phyloP scores from a whole-genome alignment of 768 basidiomycete genomes.

The Termitomyces bulborhizus region DNA sequence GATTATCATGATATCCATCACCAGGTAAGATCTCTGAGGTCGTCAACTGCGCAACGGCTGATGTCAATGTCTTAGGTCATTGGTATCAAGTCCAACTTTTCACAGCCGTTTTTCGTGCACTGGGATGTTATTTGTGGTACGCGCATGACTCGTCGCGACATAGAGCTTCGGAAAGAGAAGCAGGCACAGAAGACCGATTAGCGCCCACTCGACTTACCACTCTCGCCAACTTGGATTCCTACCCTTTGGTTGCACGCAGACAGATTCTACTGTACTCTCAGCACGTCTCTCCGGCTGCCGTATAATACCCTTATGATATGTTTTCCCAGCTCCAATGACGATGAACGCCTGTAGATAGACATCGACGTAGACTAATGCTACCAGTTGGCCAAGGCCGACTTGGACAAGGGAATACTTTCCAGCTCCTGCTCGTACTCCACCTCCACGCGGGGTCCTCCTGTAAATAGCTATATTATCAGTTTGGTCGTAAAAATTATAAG shows the following conservation, averaged over 20 bases:
- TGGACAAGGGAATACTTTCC: conserved; percentile 55
- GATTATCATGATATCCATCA: conserved; percentile 99
- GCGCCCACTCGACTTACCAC: background rate
- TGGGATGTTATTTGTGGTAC: conserved; percentile 89
- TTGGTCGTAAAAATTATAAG: background rate
- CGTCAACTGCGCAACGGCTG: background rate
- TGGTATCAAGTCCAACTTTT: conserved; percentile 94
- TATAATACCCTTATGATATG: conserved; percentile 9
- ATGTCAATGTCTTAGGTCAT: conserved; percentile 35
- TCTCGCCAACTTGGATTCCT: background rate
- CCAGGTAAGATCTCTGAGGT: conserved; percentile 46
- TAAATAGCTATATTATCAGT: background rate
- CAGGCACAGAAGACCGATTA: conserved; percentile 23
- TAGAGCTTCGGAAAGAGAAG: conserved; percentile 44
- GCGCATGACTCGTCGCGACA: conserved; percentile 67
- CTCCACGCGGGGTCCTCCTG: conserved; percentile 79
- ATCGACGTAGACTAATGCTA: conserved; percentile 19
- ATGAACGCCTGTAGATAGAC: background rate
- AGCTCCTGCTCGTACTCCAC: conserved; percentile 96
- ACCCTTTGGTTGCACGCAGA: background rate
- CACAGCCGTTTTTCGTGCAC: conserved; percentile 94
- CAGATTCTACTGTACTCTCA: background rate
- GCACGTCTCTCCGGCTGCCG: background rate
- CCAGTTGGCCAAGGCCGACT: conserved; percentile 48
- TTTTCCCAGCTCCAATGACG: background rate